A percentile compares a stretch with the other conserved stretches of the same genome.
Conservation (phyloP, 768 basidiomycete genomes). For the Boletus subparvulus region DNA sequence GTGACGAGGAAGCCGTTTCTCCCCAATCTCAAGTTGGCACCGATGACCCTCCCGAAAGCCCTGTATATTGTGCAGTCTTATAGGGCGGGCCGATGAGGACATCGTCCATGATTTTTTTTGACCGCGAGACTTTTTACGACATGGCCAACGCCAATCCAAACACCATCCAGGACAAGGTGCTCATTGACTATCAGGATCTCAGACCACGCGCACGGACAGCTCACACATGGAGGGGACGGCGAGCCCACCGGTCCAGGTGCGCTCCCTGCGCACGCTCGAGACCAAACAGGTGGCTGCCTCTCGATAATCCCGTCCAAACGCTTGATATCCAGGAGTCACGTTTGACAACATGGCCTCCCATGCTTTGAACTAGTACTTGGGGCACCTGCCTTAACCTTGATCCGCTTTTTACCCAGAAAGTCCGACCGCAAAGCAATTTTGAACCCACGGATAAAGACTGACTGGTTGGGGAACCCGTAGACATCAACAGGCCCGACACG, state of each 20-base stretch:
- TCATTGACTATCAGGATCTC: conserved; percentile 75
- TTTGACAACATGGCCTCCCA: not conserved
- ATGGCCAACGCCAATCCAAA: conserved; percentile 55
- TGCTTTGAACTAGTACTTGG: not conserved
- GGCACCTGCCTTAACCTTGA: not conserved
- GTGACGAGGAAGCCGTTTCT: too few species aligned
- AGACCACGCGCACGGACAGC: conserved; percentile 37
- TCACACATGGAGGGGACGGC: conserved; percentile 69
- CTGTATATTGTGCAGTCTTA: too few species aligned
- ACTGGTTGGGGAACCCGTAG: conserved; percentile 17
- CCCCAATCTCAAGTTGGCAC: too few species aligned
- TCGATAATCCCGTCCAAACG: not conserved
- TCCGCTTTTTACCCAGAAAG: not conserved
- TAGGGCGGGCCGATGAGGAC: too few species aligned
- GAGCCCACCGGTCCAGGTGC: conserved; percentile 61
- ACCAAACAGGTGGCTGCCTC: not conserved
- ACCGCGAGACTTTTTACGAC: too few species aligned
- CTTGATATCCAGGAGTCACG: conserved; percentile 8
- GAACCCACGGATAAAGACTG: conserved; percentile 29
- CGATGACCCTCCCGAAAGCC: too few species aligned
- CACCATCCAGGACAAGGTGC: conserved; percentile 80
- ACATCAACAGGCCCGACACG: conserved; percentile 7
- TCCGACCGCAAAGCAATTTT: conserved; percentile 16
- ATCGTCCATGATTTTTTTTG: too few species aligned
- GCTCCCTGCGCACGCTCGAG: not conserved